Percentiles rank a stretch among this genome's conserved stretches.
Evolutionary conservation across 352 stramenopile species (phyloP).

Genomic region (Blastocystis sp.): DNA sequence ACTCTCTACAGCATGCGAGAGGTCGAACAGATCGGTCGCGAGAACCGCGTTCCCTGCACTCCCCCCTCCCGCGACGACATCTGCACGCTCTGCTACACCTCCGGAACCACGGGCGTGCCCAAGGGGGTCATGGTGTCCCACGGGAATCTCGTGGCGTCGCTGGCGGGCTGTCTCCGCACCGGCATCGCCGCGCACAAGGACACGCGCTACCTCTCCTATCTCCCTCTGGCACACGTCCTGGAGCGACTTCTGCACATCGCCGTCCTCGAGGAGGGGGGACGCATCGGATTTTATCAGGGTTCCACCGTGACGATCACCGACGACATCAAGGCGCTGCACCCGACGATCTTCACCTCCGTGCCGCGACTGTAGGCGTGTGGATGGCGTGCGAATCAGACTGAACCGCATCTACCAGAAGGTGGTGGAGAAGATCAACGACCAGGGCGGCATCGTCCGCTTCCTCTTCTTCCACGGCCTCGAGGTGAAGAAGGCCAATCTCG

Average conservation of each 20-base stretch:
- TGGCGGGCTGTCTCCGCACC: slow-evolving; percentile 57
- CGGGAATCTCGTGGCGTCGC: slow-evolving; percentile 71
- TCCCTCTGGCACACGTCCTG: slow-evolving; percentile 82
- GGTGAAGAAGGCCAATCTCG: slow-evolving; percentile 71
- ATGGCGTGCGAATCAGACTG: slow-evolving; percentile 65
- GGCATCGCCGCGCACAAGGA: slow-evolving; percentile 61
- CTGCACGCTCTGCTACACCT: slow-evolving; percentile 89
- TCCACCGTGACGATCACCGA: slow-evolving; percentile 77
- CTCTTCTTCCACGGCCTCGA: slow-evolving; percentile 77
- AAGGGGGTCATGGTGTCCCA: slow-evolving; percentile 89
- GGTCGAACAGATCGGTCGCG: slow-evolving; percentile 56
- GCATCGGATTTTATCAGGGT: slow-evolving; percentile 60
- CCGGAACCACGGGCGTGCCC: slow-evolving; percentile 85
- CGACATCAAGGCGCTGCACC: slow-evolving; percentile 79
- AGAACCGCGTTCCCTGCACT: not conserved
- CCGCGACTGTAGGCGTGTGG: slow-evolving; percentile 70
- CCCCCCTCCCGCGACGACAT: slow-evolving; percentile 72
- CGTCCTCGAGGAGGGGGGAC: slow-evolving; percentile 46
- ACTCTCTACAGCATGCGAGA: slow-evolving; percentile 61
- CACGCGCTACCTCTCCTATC: slow-evolving; percentile 63
- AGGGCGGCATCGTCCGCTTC: slow-evolving; percentile 75
- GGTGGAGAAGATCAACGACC: slow-evolving; percentile 69
- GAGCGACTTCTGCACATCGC: slow-evolving; percentile 65
- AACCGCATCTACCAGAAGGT: slow-evolving; percentile 80
- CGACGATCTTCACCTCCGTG: slow-evolving; percentile 82